Base-by-base conservation (phyloP, 2,329 filamentous ascomycete genomes). In the Fusarium oligoseptatum region DNA sequence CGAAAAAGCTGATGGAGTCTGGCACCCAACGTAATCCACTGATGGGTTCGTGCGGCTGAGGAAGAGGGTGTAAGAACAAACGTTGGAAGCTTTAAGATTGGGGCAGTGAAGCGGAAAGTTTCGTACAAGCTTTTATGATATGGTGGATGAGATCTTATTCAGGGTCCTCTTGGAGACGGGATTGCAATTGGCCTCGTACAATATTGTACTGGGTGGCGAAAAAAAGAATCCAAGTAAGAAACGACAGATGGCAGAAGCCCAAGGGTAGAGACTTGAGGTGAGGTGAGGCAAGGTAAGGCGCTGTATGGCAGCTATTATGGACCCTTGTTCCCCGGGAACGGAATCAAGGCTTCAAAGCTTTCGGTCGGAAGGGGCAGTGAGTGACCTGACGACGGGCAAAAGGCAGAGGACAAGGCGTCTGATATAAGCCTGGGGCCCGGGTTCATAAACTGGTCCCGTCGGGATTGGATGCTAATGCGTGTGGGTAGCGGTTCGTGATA, bases 1-100 rank as follows among this genome's bases (percentile, higher is more conserved):
- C 72, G 62, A 75, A 64, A 62, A 66, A 43, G 63, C 67, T 55
- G 48, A 55, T 29, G 27, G 48, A 55, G 48, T 55, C 48, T 55
- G 48, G 17, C 17, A 32, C 48, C 48, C 43, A 29, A n/a, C 45
- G 15, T 6, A 48, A 52, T n/a, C 45, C 27, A 55, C 48, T 14
- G 27, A 32, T 32, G 48, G 27, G 48, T 55, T 55, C 17, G 48
- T 55, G 48, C 48, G 34, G 55, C 55, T 57, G 39, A 64, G 67
- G 27, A 55, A 52, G 36, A 43, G 39, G 37, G 22, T 41, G 58
- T 52, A 57, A 32, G 36, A 68, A 43, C 15, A 22, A 64, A 50
- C 27, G 60, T 15, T 15, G 24, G 58, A 32, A 41, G 58, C 17
- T 29, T 20, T 22, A 41, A 41, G 37, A 41, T 41, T 29, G 55